Evolutionary conservation across 345 rosid species (phyloP), one percentile per base, ranked within the genome.

Genomic region (Erucastrum elatum): DNA sequence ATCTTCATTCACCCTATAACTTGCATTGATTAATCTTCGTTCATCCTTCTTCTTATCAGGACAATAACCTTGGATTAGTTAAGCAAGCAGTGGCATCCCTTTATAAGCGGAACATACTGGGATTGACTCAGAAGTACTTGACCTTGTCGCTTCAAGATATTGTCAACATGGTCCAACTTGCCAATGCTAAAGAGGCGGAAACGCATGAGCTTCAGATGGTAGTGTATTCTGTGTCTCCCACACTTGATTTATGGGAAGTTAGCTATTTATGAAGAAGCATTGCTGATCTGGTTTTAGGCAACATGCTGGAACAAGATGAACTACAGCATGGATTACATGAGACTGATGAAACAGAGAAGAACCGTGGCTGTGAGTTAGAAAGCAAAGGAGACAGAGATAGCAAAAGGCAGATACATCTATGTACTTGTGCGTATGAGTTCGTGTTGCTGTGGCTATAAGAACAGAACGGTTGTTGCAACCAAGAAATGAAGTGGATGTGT

Each of bases 171-270:
- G 99, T 93, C 82, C 88, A 90, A 74, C 86, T 93, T 67, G 86
- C 70, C 65, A 84, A 87, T 73, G 37, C 37, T 34, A 34, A 34
- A 7, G 37, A 34, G 37, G 37, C 37, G 2, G 37, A 34, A 34
- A 34, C 90, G 94, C 99, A 89, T 79, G 97, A 93, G 75, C 96
- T 95, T 72, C 98, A 91, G 84, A 95, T 95, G 99, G 97, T 95
- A 85, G 64, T 15, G 58, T 37, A 56, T 35, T 53, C 30, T 15
- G n/a, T 51, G 51, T 78, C 31, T 58, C 67, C 13, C 17, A 56
- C 63, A 30, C 27, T 37, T 66, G 68, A 53, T 77, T 73, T 37
- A 29, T 37, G 31, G 55, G 59, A 69, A 46, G 41, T 59, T 74
- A 70, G 76, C 68, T 37, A 5, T 69, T 70, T 64, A 15, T 35